Base-by-base conservation (phyloP, 2,329 filamentous ascomycete species). In the Paradendryphiella salina region DNA sequence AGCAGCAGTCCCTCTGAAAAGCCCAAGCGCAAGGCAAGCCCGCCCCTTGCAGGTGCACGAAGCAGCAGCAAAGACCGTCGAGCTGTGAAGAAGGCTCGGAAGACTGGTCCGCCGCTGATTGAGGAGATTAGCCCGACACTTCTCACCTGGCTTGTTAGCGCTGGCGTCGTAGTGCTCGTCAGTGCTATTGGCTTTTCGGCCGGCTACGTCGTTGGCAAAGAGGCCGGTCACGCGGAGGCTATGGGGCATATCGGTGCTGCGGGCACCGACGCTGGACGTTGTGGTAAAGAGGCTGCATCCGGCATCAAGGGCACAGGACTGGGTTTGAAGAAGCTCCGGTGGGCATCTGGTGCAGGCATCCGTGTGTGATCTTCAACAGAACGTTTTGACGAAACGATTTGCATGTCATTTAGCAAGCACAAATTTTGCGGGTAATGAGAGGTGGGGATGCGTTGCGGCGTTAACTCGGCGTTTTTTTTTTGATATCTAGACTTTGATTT, bases 81-180 rank as follows among this genome's bases (percentile, higher is more conserved):
- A n/a, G 66, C 65, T 1, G 50, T 69, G 20, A 80, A 79, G 65
- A 80, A 79, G 50, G 69, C 69, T 5, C 72, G 74, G 14, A 68
- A 70, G 43, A 63, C 64, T 14, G 63, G 62, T 8, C 65, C 65
- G 5, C 29, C 65, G 5, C 29, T 72, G 8, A 63, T 71, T 14
- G 75, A 76, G 26, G 71, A 74, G 5, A 76, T 83, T 50, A 81
- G 77, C 26, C 84, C 84, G 0, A 86, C 84, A 0, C 72, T 86
- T 7, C 79, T 86, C 59, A 85, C 84, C 0, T 87, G 84, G 84
- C 81, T 86, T 4, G 80, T 86, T 38, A 84, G 82, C 40, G 84
- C 84, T 0, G 83, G 84, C 2, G 83, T 86, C 14, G 82, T 86
- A 1, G 82, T 86, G 2, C 76, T 86, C 0, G 80, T 86, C 47